These are phyloP conservation scores for Carex littledalei DNA, from an alignment of 176 grass and related monocot genomes.

Conservation along the genomic window DNA sequence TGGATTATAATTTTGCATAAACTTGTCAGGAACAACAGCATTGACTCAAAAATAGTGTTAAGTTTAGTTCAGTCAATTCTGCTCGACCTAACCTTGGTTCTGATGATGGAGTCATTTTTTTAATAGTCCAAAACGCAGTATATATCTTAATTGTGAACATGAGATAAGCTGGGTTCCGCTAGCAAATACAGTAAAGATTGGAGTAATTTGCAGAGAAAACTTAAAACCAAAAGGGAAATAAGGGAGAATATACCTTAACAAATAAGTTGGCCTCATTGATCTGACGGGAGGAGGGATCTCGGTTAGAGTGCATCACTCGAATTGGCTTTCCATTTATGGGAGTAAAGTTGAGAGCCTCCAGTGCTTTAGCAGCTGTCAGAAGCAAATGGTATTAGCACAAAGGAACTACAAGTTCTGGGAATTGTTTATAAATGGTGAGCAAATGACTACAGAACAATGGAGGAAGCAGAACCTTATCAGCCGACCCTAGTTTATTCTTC, in stretches of 20 bases:
- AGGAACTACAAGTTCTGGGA: not conserved
- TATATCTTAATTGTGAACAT: not conserved
- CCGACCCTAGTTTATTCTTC: not conserved
- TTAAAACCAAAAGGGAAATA: not conserved
- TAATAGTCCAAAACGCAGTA: not conserved
- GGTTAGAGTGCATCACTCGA: conserved; percentile 94
- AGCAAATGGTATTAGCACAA: conserved; percentile 23
- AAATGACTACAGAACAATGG: not conserved
- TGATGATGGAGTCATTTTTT: not conserved
- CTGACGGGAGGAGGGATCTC: conserved; percentile 78
- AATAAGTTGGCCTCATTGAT: conserved; percentile 87
- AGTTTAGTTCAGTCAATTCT: not conserved
- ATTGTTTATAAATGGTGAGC: not conserved
- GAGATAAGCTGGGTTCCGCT: not conserved
- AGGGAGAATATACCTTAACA: conserved; percentile 54
- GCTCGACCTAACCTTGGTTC: not conserved
- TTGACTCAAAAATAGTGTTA: not conserved
- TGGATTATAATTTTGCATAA: not conserved
- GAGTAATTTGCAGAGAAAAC: not conserved
- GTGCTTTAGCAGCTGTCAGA: conserved; percentile 61
- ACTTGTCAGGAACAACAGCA: not conserved
- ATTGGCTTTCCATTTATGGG: conserved; percentile 89
- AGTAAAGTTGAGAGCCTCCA: conserved; percentile 82
- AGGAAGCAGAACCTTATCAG: not conserved
- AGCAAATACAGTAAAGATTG: not conserved